Percentiles rank a stretch among this genome's conserved stretches.
These are phyloP conservation scores for Penicillium arizonense DNA, from an alignment of 495 filamentous ascomycete genomes.

Conservation along the genomic window DNA sequence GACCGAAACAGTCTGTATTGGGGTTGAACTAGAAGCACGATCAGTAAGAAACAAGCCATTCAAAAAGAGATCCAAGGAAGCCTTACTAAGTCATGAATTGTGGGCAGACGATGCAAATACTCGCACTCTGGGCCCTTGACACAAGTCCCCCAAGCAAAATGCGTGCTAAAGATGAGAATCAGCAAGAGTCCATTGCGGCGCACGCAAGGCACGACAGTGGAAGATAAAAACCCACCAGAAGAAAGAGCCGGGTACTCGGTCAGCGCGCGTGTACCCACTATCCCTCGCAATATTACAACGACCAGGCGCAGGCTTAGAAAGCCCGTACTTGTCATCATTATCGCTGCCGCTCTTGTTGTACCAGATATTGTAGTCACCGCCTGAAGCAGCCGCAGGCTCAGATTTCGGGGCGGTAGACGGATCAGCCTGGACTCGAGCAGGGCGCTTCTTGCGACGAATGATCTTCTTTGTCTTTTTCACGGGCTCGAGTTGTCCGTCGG, in stretches of 20 bases:
- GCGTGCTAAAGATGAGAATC: conserved; percentile 43
- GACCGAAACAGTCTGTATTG: conserved; percentile 91
- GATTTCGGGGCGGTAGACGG: conserved; percentile 67
- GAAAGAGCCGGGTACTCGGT: conserved; percentile 74
- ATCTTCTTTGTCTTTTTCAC: conserved; percentile 53
- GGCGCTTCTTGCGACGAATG: conserved; percentile 49
- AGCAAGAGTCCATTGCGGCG: background rate
- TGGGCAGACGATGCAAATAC: conserved; percentile 80
- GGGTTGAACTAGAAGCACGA: conserved; percentile 56
- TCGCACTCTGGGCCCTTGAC: conserved; percentile 89
- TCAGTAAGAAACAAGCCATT: too few relatives aligned
- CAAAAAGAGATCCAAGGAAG: background rate
- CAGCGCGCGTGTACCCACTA: conserved; percentile 84
- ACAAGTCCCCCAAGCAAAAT: conserved; percentile 82
- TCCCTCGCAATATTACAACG: conserved; percentile 83
- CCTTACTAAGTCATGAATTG: conserved; percentile 63
- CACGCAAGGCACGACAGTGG: background rate
- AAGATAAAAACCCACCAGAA: conserved; percentile 56
- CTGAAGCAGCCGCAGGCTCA: conserved; percentile 84
- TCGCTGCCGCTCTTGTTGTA: conserved; percentile 65
- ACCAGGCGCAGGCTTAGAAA: conserved; percentile 67
- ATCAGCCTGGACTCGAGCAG: conserved; percentile 74
- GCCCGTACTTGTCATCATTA: conserved; percentile 80
- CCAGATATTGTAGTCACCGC: conserved; percentile 92
- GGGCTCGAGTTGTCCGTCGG: conserved; percentile 17